These are phyloP conservation scores for Hanseniaspora hatyaiensis DNA, from an alignment of 805 yeast genomes.

Conservation along the genomic window DNA sequence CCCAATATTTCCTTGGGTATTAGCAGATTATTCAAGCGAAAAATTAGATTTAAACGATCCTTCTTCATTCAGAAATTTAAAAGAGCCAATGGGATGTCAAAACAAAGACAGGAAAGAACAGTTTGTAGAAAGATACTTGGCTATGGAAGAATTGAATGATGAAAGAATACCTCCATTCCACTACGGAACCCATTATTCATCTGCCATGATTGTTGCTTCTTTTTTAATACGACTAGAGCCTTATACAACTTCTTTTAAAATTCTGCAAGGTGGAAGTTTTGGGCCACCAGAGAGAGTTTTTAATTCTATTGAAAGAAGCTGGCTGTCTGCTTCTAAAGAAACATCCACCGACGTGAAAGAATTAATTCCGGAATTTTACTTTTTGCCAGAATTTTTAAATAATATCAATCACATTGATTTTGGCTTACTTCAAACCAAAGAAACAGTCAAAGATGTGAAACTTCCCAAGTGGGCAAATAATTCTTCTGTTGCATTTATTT, in stretches of 20 bases:
- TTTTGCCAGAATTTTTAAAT: conserved; percentile 61
- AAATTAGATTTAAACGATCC: conserved; percentile 55
- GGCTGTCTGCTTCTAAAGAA: conserved; percentile 69
- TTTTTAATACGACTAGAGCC: conserved; percentile 69
- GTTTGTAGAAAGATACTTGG: conserved; percentile 62
- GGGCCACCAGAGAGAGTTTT: conserved; percentile 81
- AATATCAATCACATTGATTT: conserved; percentile 59
- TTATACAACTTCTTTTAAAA: conserved; percentile 62
- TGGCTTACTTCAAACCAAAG: conserved; percentile 56
- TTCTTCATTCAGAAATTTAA: conserved; percentile 54
- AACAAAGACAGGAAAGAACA: conserved; percentile 44
- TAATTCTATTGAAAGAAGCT: conserved; percentile 60
- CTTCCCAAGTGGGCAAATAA: conserved; percentile 78
- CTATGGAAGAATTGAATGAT: conserved; percentile 51
- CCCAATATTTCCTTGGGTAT: conserved; percentile 86
- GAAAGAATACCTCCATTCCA: conserved; percentile 64
- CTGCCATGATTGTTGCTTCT: conserved; percentile 85
- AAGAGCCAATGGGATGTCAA: conserved; percentile 91
- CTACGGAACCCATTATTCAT: conserved; percentile 86
- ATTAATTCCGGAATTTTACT: conserved; percentile 75
- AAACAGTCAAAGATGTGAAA: conserved; percentile 45
- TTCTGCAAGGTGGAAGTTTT: conserved; percentile 77
- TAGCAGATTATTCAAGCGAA: conserved; percentile 68
- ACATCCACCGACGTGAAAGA: conserved; percentile 83
- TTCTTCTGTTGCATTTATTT: conserved; percentile 62